Base-by-base conservation (phyloP, 768 basidiomycete genomes). In the Rossbeevera mucosa region DNA sequence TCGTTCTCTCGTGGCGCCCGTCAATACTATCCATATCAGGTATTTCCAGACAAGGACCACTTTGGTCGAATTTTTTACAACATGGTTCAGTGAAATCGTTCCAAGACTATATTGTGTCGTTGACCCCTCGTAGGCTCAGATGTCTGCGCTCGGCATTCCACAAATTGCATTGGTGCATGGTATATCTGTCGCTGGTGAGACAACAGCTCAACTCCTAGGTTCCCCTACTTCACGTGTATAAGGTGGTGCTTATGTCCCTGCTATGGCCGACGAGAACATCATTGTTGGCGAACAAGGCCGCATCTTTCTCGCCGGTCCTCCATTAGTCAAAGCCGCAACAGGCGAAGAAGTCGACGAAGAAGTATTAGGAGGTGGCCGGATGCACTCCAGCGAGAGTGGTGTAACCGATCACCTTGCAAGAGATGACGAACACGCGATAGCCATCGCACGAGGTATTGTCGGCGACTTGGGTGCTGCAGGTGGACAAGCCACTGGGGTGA, bases 61-160 rank as follows among this genome's bases (percentile, higher is more conserved):
- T 97, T 97, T 60, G 94, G 94, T 4, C 81, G 94, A 5, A 95
- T 96, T 64, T 97, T 97, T 72, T 96, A 94, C 68, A 96, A 97
- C 62, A 95, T 95, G 92, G 93, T 87, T 51, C 29, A 38, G 48
- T 44, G 18, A 42, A 21, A 44, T 59, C 33, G n/a, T 38, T 45
- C 26, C 20, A 14, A 47, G 24, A n/a, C 48, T 47, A 28, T 40
- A 7, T 14, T 7, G 9, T 52, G 31, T 48, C 28, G n/a, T 36
- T 61, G 53, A 60, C 59, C 30, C 44, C 33, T 47, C 44, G 41
- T 60, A 91, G 88, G 89, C 90, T 5, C 91, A 92, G 76, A 88
- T 95, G 89, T 94, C 92, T 44, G 91, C 91, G 1, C 74, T 92
- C 0, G 85, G 88, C 0, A 91, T 94, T 22, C 92, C 93, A 0